Evolutionary conservation across 2,329 filamentous ascomycete genomes (phyloP).

Genomic region (Macrophomina phaseolina): DNA sequence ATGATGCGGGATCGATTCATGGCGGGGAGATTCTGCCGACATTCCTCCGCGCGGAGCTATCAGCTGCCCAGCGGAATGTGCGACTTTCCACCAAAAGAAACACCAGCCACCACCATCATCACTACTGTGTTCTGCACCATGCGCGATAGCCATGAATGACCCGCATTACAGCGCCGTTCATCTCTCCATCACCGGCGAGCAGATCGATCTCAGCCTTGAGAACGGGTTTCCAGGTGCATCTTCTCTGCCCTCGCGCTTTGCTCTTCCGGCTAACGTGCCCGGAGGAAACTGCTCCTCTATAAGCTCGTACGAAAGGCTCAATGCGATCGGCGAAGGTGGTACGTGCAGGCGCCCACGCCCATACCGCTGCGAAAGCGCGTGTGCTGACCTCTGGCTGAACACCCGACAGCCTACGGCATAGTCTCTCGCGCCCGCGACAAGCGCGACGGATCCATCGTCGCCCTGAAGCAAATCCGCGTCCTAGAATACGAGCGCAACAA

Average conservation of each 20-base stretch:
- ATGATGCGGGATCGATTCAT: too few relatives aligned
- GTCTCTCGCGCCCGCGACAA: constrained; percentile 42
- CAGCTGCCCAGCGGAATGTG: too few relatives aligned
- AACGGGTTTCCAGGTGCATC: constrained; percentile 35
- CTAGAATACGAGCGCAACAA: constrained; percentile 42
- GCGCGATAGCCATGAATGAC: constrained; percentile 5
- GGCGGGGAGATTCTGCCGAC: background rate
- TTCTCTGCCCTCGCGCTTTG: background rate
- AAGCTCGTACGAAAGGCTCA: constrained; percentile 40
- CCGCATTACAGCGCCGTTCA: background rate
- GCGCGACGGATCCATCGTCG: constrained; percentile 38
- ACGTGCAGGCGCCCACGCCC: constrained; percentile 6
- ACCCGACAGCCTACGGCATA: constrained; percentile 30
- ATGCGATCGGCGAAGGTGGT: constrained; percentile 46
- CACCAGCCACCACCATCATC: background rate
- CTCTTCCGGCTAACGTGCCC: background rate
- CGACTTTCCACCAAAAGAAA: background rate
- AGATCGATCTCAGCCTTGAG: constrained; percentile 33
- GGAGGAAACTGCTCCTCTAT: constrained; percentile 43
- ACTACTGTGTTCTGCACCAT: background rate
- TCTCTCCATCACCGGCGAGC: constrained; percentile 38
- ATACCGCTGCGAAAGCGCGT: too few relatives aligned
- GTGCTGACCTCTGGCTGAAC: background rate
- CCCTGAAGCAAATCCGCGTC: constrained; percentile 46
- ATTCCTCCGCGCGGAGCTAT: background rate